phyloP scores from a whole-genome alignment of 176 grass and related monocot genomes.

The Pharus latifolius region DNA sequence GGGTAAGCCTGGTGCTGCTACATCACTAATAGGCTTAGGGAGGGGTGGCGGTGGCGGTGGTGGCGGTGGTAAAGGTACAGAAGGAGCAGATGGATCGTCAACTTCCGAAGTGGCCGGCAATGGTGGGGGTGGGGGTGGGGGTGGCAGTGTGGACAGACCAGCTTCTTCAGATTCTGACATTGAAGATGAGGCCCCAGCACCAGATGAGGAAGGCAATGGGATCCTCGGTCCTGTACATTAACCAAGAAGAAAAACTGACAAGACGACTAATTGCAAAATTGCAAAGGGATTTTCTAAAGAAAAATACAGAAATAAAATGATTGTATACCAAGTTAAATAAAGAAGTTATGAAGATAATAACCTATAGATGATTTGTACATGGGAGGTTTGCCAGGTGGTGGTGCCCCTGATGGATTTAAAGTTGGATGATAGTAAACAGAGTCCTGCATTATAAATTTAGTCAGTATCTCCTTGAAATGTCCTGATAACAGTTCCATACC shows the following conservation, averaged over 20 bases:
- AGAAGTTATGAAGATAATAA: constrained; percentile 3
- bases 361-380: constrained; percentile 94
- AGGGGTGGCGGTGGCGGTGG: constrained; percentile 46
- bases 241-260: constrained; percentile 22
- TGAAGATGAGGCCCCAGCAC: constrained; percentile 45
- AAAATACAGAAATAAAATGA: background rate
- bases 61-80: constrained; percentile 42
- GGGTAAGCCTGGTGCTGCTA: constrained; percentile 26
- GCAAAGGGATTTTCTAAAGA: background rate
- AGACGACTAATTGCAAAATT: background rate
- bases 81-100: constrained; percentile 28
- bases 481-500: background rate
- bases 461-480: constrained; percentile 22
- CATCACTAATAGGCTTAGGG: constrained; percentile 27
- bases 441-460: constrained; percentile 37
- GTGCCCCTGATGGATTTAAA: constrained; percentile 81
- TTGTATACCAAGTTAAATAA: background rate
- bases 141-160: constrained; percentile 55
- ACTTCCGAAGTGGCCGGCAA: constrained; percentile 48
- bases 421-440: constrained; percentile 90
- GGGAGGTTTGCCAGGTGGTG: constrained; percentile 81
- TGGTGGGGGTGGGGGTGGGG: constrained; percentile 65
- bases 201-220: constrained; percentile 46
- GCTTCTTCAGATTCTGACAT: constrained; percentile 60
- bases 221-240: constrained; percentile 58